Evolutionary conservation across 345 rosid genomes (phyloP).

Genomic region (Geranium brycei): DNA sequence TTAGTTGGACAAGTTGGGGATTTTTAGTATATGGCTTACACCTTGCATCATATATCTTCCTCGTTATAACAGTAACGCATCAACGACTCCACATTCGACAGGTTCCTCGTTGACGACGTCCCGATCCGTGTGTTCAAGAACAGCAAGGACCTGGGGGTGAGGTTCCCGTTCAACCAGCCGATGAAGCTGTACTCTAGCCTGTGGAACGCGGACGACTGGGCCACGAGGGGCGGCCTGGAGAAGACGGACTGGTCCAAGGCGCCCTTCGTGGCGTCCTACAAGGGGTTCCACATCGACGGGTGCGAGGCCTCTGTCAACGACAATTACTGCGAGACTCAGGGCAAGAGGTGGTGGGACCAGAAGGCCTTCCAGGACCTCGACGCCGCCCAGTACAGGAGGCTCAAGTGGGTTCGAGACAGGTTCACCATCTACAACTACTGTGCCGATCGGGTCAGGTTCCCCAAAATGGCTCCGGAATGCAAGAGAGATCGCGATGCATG

Average conservation of each 20-base stretch:
- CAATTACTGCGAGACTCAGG: slow-evolving; percentile 11
- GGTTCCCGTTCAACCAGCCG: slow-evolving; percentile 7
- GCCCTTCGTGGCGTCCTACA: slow-evolving; percentile 23
- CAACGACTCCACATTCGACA: not conserved
- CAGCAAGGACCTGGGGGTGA: slow-evolving; percentile 13
- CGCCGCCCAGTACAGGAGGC: slow-evolving; percentile 32
- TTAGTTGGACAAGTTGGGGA: no score
- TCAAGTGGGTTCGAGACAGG: slow-evolving; percentile 40
- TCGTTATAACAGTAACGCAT: no score
- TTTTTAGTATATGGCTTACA: no score
- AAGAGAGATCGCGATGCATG: not conserved
- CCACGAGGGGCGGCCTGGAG: slow-evolving; percentile 13
- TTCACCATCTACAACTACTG: slow-evolving; percentile 56
- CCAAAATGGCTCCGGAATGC: slow-evolving; percentile 37
- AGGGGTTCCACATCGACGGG: slow-evolving; percentile 50
- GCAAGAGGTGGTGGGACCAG: slow-evolving; percentile 63
- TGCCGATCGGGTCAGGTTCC: slow-evolving; percentile 33
- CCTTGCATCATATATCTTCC: no score
- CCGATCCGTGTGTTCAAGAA: slow-evolving; percentile 23
- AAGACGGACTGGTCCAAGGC: slow-evolving; percentile 7
- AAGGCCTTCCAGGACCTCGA: slow-evolving; percentile 53
- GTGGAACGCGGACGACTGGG: slow-evolving; percentile 15
- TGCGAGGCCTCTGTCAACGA: slow-evolving; percentile 50
- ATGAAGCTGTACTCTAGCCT: slow-evolving; percentile 13
- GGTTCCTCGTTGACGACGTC: slow-evolving; percentile 15